Evolutionary conservation across 768 basidiomycete species (phyloP).

Genomic region (Termitomyces sp.): DNA sequence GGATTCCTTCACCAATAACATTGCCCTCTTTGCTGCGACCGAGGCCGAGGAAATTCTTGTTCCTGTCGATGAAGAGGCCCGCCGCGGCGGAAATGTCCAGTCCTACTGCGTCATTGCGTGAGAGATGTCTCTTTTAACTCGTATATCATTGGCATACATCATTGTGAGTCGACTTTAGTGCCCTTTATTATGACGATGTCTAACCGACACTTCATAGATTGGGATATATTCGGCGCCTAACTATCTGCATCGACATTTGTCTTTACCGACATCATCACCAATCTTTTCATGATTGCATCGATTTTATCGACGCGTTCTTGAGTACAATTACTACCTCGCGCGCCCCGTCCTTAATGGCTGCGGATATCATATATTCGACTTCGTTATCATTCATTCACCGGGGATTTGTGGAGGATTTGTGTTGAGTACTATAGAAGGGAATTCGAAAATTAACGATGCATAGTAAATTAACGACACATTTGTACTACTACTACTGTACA

Average conservation of each 20-base stretch:
- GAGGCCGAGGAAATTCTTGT: constrained; percentile 5
- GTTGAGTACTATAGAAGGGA: background rate
- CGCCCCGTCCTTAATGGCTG: constrained; percentile 5
- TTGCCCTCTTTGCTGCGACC: background rate
- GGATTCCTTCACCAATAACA: constrained; percentile 10
- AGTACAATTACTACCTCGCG: constrained; percentile 2
- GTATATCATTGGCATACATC: background rate
- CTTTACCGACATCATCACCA: background rate
- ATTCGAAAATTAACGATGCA: background rate
- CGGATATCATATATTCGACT: constrained; percentile 7
- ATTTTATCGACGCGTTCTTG: background rate
- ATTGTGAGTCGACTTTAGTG: background rate
- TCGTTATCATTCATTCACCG: background rate
- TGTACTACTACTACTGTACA: constrained; percentile 10
- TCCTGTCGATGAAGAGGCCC: constrained; percentile 1
- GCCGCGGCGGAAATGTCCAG: background rate
- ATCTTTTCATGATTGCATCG: background rate
- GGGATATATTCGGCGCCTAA: background rate
- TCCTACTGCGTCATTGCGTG: constrained; percentile 12
- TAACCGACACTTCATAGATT: background rate
- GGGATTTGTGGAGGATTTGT: constrained; percentile 4
- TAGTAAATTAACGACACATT: background rate
- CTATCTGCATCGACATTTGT: background rate
- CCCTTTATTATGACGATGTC: background rate
- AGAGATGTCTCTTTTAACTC: background rate